Base-by-base conservation (phyloP, 2,329 filamentous ascomycete species). In the Colletotrichum tanaceti region DNA sequence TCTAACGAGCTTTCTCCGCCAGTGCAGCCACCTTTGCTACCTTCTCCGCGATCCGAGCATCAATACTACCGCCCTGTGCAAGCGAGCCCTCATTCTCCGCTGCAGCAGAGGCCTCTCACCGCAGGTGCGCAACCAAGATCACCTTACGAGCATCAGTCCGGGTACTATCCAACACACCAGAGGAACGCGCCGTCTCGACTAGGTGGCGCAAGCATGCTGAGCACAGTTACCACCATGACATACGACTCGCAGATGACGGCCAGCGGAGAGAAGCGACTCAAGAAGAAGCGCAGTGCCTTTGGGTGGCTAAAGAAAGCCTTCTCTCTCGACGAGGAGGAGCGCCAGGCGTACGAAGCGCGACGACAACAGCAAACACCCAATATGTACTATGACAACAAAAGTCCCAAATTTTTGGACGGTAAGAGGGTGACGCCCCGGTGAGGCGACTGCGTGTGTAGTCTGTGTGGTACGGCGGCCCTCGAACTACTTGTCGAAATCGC, bases 291-390 rank as follows among this genome's bases (percentile, higher is more conserved):
- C 71, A 90, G 89, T 73, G 87, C 88, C 1, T 90, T 91, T 73
- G 89, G 88, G 2, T 91, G 89, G 89, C 77, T 91, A 64, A 90
- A 90, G 77, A 90, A 91, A 79, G 88, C 88, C 0, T 91, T 91
- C 60, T 86, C 85, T 41, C 78, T 91, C 32, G 88, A 89, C 69
- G 89, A 91, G 24, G 87, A 90, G 55, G 89, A 91, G 76, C 84
- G 84, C 60, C 82, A 83, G 10, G 84, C 84, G 11, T 91, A 89
- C 71, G 87, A 90, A 74, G 84, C 85, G 53, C 83, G 85, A 65
- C 85, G 81, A 74, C 80, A 81, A 9, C 81, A 82, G 73, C 79
- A 84, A 65, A 66, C 74, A 14, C 77, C 75, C 0, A 83, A 85
- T 65, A 78, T 78, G 2, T 89, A 88, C 70, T 85, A 86, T 63